Conservation (phyloP, 495 filamentous ascomycete genomes). For the Penicillium herquei region DNA sequence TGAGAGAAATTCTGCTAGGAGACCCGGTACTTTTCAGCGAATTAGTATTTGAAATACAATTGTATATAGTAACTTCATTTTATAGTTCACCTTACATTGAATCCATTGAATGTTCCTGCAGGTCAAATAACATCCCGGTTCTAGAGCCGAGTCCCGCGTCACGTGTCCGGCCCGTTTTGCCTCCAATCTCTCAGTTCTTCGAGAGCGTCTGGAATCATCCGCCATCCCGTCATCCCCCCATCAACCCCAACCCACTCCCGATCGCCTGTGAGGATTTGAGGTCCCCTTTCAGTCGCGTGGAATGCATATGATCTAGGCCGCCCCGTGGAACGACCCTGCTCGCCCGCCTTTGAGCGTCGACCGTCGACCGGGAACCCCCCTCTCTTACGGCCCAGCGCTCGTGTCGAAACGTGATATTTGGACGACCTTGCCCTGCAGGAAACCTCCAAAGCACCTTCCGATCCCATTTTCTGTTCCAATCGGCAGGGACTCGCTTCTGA, state of each 20-base stretch:
- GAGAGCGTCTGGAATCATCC: conserved; percentile 33
- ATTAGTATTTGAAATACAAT: too few relatives aligned
- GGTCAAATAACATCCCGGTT: background rate
- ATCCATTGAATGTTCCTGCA: background rate
- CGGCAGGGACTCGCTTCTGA: conserved; percentile 8
- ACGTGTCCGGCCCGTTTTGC: conserved; percentile 39
- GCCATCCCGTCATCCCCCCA: conserved; percentile 23
- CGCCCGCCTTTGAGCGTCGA: conserved; percentile 39
- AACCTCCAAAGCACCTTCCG: conserved; percentile 1
- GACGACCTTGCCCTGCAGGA: conserved; percentile 8
- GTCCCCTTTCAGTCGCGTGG: conserved; percentile 25
- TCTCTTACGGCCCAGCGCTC: conserved; percentile 20
- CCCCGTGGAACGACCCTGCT: conserved; percentile 37
- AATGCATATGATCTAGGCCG: conserved; percentile 42
- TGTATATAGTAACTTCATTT: too few relatives aligned
- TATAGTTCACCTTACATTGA: background rate
- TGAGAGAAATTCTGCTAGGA: background rate
- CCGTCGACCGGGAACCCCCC: conserved; percentile 28
- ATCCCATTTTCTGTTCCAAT: conserved; percentile 1
- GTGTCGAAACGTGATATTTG: conserved; percentile 17
- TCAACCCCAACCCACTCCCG: conserved; percentile 22
- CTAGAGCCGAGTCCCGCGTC: conserved; percentile 20
- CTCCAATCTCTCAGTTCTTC: conserved; percentile 34
- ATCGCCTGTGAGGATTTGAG: conserved; percentile 12
- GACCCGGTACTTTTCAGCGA: too few relatives aligned